Evolutionary conservation across 306 rosid species (phyloP), one percentile per base, ranked within the genome.

Genomic region (Gynostemma pentaphyllum): DNA sequence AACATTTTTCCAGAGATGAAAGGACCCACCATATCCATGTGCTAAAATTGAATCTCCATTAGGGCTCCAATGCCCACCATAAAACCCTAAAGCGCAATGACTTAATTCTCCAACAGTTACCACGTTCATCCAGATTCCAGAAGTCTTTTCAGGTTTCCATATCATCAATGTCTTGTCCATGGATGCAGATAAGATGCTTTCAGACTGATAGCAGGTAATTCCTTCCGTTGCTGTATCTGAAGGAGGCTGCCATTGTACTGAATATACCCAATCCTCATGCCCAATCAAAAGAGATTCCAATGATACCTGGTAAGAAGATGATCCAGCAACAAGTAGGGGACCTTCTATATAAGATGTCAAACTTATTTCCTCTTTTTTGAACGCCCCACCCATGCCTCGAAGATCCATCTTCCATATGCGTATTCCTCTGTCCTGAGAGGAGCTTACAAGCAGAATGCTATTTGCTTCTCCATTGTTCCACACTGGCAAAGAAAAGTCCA

Each of bases 131-230:
- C 99, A 92, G 72, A 92, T 85, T 29, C 96, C 99, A 71, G 95
- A 84, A 52, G 81, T 86, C 69, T 54, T 78, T 72, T 92, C 99
- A 45, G 99, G 99, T 75, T 92, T 86, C 99, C 96, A 92, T 63
- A 92, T 78, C 99, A 92, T 92, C 99, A 92, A 88, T 64, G 99
- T 84, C 84, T 92, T 92, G 92, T 88, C 99, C 95, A 92, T 92
- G 13, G 99, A 92, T 74, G 99, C 95, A 69, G 99, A 92, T 64
- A 92, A 83, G 72, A 92, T 84, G 81, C 96, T 81, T 56, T 77
- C 94, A 50, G 87, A 87, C 75, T 92, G 98, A 72, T 72, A 70
- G 75, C 69, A 79, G 18, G 69, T 55, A 70, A 67, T 50, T 65
- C 78, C 86, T 22, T 88, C 82, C 9, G 59, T 23, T 48, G 86